Evolutionary conservation across 768 basidiomycete genomes (phyloP).

Genomic region (Rhodotorula kratochvilovae): DNA sequence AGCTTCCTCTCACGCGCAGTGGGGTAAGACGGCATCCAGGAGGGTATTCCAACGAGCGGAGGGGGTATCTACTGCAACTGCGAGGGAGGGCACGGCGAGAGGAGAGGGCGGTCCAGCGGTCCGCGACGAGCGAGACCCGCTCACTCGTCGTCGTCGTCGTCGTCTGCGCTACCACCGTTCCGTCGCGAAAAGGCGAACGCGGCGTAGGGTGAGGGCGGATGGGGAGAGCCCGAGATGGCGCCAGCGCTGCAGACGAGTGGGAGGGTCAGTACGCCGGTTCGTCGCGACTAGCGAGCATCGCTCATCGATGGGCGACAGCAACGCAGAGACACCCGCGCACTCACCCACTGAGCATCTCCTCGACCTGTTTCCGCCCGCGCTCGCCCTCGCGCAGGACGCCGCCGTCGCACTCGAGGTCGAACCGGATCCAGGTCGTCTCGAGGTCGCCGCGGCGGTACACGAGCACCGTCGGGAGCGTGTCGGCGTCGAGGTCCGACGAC

Average conservation of each 20-base stretch:
- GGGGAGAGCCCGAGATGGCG: neutral
- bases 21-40: too few species aligned
- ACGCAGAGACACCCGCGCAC: neutral
- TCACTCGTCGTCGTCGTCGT: neutral
- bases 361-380: neutral
- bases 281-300: too few species aligned
- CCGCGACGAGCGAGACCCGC: neutral
- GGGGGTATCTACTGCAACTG: neutral
- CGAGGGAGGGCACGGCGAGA: neutral
- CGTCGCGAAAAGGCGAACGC: neutral
- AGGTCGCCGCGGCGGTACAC: slow-evolving; percentile 42
- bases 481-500: slow-evolving; percentile 34
- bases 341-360: slow-evolving; percentile 12
- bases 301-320: too few species aligned
- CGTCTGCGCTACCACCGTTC: neutral
- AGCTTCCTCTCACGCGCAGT: too few species aligned
- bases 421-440: slow-evolving; percentile 37
- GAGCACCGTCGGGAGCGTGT: slow-evolving; percentile 42
- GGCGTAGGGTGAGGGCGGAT: neutral
- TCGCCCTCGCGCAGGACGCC: slow-evolving; percentile 12
- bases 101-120: too few species aligned
- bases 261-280: too few species aligned
- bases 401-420: slow-evolving; percentile 35
- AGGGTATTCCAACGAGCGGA: too few species aligned
- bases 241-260: neutral